Percentiles rank a stretch among this genome's conserved stretches.
Conservation (phyloP, 768 basidiomycete species). For the Trametes coccinea region DNA sequence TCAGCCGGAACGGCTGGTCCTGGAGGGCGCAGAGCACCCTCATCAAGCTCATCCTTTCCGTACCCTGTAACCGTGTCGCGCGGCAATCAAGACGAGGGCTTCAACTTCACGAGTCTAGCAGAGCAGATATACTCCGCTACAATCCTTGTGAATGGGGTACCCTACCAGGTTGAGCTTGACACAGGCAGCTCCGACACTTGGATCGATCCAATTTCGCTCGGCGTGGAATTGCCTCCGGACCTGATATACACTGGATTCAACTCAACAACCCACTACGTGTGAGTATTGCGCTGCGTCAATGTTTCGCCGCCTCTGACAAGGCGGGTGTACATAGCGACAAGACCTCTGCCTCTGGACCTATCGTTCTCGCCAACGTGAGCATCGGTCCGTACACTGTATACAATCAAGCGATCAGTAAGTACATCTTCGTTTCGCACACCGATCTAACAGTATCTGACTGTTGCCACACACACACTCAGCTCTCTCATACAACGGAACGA, state of each 20-base stretch:
- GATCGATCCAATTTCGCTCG: constrained; percentile 7
- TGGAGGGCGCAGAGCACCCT: no score
- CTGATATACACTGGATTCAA: constrained; percentile 4
- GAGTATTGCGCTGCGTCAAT: not conserved
- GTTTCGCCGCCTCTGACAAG: no score
- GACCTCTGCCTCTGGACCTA: not conserved
- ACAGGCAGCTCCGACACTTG: constrained; percentile 13
- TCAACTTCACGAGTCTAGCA: not conserved
- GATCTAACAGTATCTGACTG: not conserved
- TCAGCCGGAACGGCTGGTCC: no score
- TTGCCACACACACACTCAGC: not conserved
- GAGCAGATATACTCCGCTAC: constrained; percentile 1
- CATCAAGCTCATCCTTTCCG: not conserved
- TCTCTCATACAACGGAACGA: not conserved
- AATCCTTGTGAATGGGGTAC: constrained; percentile 3
- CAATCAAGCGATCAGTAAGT: constrained; percentile 18
- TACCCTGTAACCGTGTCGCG: constrained; percentile 6
- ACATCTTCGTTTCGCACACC: not conserved
- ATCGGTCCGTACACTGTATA: constrained; percentile 7
- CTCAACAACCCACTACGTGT: constrained; percentile 5
- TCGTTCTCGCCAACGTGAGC: constrained; percentile 7
- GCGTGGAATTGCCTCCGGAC: not conserved
- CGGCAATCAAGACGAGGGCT: not conserved
- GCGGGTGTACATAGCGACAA: not conserved
- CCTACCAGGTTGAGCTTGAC: constrained; percentile 11